Percentiles rank a stretch among this genome's conserved stretches.
Evolutionary conservation across 306 rosid genomes (phyloP).

Genomic region (Corylus avellana): DNA sequence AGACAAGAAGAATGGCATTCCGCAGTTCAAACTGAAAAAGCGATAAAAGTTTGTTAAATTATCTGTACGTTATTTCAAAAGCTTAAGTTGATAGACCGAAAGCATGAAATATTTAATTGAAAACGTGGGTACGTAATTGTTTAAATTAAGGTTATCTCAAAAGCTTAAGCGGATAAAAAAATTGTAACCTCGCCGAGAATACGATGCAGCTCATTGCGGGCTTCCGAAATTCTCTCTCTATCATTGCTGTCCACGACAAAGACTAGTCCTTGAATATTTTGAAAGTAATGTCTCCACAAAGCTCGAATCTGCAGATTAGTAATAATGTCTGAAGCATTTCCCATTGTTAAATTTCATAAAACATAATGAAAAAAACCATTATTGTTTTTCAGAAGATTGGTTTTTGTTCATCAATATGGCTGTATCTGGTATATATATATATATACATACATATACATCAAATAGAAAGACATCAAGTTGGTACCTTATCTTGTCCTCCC

Average conservation of each 20-base stretch:
- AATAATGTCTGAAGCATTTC: not conserved
- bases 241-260: conserved; percentile 58
- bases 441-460: not conserved
- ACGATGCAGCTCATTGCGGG: conserved; percentile 48
- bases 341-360: not conserved
- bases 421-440: not conserved
- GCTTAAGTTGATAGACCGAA: too few relatives aligned
- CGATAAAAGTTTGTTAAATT: not conserved
- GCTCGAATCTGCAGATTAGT: conserved; percentile 43
- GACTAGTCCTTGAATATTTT: conserved; percentile 46
- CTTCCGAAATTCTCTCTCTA: conserved; percentile 42
- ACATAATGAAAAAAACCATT: not conserved
- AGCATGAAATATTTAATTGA: too few relatives aligned
- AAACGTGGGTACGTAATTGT: too few relatives aligned
- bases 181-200: conserved; percentile 34
- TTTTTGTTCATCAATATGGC: not conserved
- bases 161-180: too few relatives aligned
- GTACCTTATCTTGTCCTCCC: conserved; percentile 60
- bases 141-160: too few relatives aligned
- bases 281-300: conserved; percentile 55
- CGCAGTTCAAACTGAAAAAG: conserved; percentile 29
- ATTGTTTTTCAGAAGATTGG: not conserved
- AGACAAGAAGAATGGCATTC: conserved; percentile 39
- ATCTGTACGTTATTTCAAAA: too few relatives aligned
- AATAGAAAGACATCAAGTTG: not conserved